phyloP scores from a whole-genome alignment of 1,139 yeast species.

The Pichia sp. region DNA sequence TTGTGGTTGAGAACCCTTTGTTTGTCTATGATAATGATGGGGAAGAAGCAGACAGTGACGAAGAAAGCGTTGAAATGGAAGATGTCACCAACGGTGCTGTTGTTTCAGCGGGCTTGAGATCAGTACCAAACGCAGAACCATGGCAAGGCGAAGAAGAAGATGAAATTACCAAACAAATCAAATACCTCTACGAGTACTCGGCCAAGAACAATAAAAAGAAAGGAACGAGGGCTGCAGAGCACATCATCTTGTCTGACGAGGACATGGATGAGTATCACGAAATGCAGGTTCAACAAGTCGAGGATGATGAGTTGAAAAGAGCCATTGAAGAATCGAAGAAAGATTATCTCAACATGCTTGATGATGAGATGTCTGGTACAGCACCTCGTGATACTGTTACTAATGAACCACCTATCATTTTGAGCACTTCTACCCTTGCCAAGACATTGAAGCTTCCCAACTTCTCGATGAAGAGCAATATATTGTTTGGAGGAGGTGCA shows the following conservation, averaged over 20 bases:
- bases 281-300: conserved; percentile 15
- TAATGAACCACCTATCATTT: conserved; percentile 20
- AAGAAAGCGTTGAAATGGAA: conserved; percentile 10
- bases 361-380: conserved; percentile 11
- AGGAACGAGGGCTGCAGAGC: too few relatives aligned
- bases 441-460: conserved; percentile 12
- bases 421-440: conserved; percentile 12
- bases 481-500: conserved; percentile 9
- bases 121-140: too few relatives aligned
- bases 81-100: conserved; percentile 15
- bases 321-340: conserved; percentile 40
- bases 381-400: background rate
- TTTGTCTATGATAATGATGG: conserved; percentile 9
- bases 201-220: conserved; percentile 17
- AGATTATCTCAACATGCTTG: conserved; percentile 20
- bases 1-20: conserved; percentile 1
- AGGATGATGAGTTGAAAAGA: conserved; percentile 29
- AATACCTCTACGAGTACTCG: conserved; percentile 27
- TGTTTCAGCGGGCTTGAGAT: conserved; percentile 4
- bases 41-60: conserved; percentile 6
- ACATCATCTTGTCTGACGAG: too few relatives aligned
- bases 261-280: conserved; percentile 11
- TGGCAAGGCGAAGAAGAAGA: conserved; percentile 15
- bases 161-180: conserved; percentile 21
- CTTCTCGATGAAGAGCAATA: conserved; percentile 12